Percentiles rank a stretch among this genome's conserved stretches.
Conservation (phyloP, 345 rosid genomes). For the Ceriops zippeliana region DNA sequence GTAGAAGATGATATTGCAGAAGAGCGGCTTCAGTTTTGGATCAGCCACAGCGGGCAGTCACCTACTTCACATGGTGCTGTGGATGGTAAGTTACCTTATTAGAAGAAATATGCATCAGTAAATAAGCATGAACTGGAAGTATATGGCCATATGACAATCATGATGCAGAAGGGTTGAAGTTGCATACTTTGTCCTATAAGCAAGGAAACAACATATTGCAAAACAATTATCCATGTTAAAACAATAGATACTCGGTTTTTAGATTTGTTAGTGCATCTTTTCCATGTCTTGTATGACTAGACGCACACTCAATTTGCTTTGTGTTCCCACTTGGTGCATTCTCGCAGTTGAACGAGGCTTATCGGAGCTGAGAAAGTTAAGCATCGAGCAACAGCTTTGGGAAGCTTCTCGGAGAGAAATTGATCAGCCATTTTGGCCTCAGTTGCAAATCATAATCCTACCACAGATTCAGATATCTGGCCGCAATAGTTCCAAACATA, state of each 20-base stretch:
- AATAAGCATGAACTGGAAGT: not conserved
- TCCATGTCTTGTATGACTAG: not conserved
- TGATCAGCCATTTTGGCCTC: conserved; percentile 32
- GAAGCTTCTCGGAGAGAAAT: conserved; percentile 74
- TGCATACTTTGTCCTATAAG: no score
- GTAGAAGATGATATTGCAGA: conserved; percentile 75
- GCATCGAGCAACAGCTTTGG: conserved; percentile 89
- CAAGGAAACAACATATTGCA: no score
- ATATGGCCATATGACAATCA: no score
- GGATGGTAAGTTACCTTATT: conserved; percentile 44
- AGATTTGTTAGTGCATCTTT: not conserved
- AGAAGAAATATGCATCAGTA: not conserved
- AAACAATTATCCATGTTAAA: no score
- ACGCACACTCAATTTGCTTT: not conserved
- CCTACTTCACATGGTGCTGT: conserved; percentile 70
- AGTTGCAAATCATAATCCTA: conserved; percentile 25
- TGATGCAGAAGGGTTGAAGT: no score
- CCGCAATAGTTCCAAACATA: not conserved
- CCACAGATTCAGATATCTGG: conserved; percentile 23
- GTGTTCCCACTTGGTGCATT: not conserved
- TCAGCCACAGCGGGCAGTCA: conserved; percentile 52
- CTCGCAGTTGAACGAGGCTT: conserved; percentile 72
- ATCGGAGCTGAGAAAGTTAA: conserved; percentile 73
- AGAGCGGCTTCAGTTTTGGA: conserved; percentile 71
- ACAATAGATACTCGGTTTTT: no score